Conservation (phyloP, 2,329 filamentous ascomycete species). For the Trichoderma atrobrunneum region DNA sequence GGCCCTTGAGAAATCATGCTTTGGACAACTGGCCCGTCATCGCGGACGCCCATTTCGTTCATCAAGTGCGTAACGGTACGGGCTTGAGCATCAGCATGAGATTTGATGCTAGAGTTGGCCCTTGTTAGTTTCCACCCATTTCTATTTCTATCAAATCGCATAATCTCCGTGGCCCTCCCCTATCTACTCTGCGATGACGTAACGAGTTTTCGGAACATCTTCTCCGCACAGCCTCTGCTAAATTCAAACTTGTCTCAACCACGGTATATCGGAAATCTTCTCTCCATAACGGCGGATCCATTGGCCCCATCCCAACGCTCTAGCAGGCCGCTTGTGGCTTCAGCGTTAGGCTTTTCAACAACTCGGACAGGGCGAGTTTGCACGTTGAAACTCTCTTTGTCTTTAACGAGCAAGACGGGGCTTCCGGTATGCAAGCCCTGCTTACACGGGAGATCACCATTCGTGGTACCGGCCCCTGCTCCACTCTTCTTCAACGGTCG, state of each 20-base stretch:
- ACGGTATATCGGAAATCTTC: background rate
- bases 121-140: background rate
- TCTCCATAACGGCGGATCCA: background rate
- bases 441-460: constrained; percentile 18
- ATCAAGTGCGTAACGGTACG: background rate
- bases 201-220: background rate
- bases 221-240: background rate
- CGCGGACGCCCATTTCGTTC: constrained; percentile 2
- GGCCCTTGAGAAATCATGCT: constrained; percentile 11
- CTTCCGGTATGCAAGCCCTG: constrained; percentile 7
- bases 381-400: background rate
- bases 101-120: background rate
- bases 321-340: background rate
- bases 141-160: background rate
- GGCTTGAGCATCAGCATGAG: background rate
- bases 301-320: background rate
- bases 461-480: constrained; percentile 11
- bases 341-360: background rate
- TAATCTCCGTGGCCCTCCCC: background rate
- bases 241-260: background rate
- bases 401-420: background rate
- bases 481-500: constrained; percentile 9
- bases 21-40: background rate
- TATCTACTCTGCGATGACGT: constrained; percentile 6
- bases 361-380: background rate